Percentiles rank a stretch among this genome's conserved stretches.
Conservation (phyloP, 768 basidiomycete genomes). For the Boletus reticuloceps region DNA sequence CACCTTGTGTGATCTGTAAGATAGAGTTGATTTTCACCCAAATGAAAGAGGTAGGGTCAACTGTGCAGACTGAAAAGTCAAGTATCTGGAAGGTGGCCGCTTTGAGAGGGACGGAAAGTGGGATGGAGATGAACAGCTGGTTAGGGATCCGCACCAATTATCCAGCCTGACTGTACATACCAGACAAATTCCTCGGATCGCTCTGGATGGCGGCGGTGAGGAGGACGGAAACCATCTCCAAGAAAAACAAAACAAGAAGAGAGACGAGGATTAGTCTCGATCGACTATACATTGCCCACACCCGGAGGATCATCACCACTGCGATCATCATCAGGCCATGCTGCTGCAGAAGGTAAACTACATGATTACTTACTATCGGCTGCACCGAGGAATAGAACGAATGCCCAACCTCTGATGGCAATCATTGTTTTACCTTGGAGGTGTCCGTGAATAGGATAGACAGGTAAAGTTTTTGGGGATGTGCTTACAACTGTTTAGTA, state of each 20-base stretch:
- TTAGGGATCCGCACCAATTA: not conserved
- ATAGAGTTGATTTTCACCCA: not conserved
- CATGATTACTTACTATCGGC: slow-evolving; percentile 3
- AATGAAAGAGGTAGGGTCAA: not conserved
- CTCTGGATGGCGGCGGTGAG: not conserved
- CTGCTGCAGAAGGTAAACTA: not conserved
- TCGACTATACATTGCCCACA: not conserved
- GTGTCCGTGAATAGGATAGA: not conserved
- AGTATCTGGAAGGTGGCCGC: not conserved
- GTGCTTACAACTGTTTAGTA: not conserved
- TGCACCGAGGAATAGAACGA: not conserved
- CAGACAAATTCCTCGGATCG: not conserved
- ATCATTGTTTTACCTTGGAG: not conserved
- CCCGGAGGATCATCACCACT: slow-evolving; percentile 4
- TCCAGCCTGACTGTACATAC: not conserved
- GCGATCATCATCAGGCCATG: not conserved
- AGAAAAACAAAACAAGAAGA: not conserved
- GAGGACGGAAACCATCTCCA: not conserved
- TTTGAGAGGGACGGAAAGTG: not conserved
- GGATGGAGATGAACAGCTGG: not conserved
- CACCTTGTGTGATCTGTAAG: not conserved
- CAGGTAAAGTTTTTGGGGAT: not conserved
- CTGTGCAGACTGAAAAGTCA: not conserved
- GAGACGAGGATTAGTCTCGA: not conserved
- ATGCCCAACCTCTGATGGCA: not conserved